phyloP scores from a whole-genome alignment of 352 stramenopile genomes.

The Pythium pyrilobum region DNA sequence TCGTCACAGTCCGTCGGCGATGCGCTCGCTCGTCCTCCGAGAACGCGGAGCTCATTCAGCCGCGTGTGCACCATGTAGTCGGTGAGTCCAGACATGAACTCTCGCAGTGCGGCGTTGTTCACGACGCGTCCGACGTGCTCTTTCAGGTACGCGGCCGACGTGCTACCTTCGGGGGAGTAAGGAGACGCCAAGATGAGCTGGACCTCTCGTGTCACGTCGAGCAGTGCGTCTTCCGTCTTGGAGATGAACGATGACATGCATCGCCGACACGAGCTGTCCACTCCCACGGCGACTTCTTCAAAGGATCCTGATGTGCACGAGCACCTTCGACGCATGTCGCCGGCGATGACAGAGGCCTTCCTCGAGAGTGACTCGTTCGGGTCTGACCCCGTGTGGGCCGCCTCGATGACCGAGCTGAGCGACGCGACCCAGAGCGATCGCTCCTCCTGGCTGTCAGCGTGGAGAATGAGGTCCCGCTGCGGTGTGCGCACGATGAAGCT shows the following conservation, averaged over 20 bases:
- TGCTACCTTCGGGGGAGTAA: constrained; percentile 80
- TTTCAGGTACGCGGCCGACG: constrained; percentile 65
- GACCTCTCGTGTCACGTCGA: constrained; percentile 73
- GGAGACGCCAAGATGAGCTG: constrained; percentile 78
- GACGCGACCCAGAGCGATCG: constrained; percentile 72
- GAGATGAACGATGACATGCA: constrained; percentile 81
- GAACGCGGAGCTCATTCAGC: constrained; percentile 64
- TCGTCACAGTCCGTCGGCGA: constrained; percentile 19
- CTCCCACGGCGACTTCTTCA: constrained; percentile 17
- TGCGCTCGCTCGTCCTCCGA: constrained; percentile 41
- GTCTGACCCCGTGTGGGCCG: constrained; percentile 6
- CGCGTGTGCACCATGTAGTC: constrained; percentile 81
- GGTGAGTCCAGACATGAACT: constrained; percentile 76
- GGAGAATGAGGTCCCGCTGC: constrained; percentile 58
- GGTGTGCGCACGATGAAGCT: constrained; percentile 71
- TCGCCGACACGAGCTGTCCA: constrained; percentile 50
- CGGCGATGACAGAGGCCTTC: constrained; percentile 4
- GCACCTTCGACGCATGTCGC: constrained; percentile 48
- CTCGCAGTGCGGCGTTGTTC: constrained; percentile 42
- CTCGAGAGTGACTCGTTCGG: constrained; percentile 15
- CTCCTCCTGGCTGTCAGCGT: constrained; percentile 84
- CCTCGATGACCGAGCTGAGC: constrained; percentile 52
- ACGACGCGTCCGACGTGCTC: constrained; percentile 45
- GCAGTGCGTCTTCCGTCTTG: constrained; percentile 65
- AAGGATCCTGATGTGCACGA: constrained; percentile 36